Conservation (phyloP, 2,329 filamentous ascomycete genomes). For the Ustulina deusta region DNA sequence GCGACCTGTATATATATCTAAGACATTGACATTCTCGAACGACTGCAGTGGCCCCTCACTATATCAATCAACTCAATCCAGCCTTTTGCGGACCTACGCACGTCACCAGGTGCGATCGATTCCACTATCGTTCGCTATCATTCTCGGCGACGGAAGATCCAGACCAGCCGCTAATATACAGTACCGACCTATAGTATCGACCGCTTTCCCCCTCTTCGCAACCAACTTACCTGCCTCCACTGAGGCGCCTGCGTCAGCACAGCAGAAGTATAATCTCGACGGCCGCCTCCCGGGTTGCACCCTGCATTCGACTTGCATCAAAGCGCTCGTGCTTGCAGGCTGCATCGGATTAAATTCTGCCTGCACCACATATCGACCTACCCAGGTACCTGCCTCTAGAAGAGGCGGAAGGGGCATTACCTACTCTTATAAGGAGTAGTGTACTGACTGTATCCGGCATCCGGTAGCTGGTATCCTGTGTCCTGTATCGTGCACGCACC, state of each 20-base stretch:
- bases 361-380: not conserved
- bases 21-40: conserved; percentile 12
- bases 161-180: conserved; percentile 28
- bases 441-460: not conserved
- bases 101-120: conserved; percentile 27
- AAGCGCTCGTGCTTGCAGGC: conserved; percentile 25
- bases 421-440: conserved; percentile 8
- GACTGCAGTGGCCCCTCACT: not conserved
- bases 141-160: conserved; percentile 22
- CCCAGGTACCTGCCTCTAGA: conserved; percentile 7
- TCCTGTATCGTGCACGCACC: not conserved
- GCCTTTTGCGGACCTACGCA: conserved; percentile 18
- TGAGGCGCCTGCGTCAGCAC: conserved; percentile 32
- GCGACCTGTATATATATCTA: conserved; percentile 10
- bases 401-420: not conserved
- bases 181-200: not conserved
- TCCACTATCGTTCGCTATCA: conserved; percentile 14
- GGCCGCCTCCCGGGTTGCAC: conserved; percentile 13
- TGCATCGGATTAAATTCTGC: conserved; percentile 15
- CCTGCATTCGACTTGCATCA: conserved; percentile 31
- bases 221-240: conserved; percentile 22
- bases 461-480: not conserved
- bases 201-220: conserved; percentile 5
- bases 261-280: conserved; percentile 28
- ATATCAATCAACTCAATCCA: conserved; percentile 14